These are phyloP conservation scores for Durusdinium trenchii DNA, from an alignment of 73 alveolate genomes.

Conservation along the genomic window DNA sequence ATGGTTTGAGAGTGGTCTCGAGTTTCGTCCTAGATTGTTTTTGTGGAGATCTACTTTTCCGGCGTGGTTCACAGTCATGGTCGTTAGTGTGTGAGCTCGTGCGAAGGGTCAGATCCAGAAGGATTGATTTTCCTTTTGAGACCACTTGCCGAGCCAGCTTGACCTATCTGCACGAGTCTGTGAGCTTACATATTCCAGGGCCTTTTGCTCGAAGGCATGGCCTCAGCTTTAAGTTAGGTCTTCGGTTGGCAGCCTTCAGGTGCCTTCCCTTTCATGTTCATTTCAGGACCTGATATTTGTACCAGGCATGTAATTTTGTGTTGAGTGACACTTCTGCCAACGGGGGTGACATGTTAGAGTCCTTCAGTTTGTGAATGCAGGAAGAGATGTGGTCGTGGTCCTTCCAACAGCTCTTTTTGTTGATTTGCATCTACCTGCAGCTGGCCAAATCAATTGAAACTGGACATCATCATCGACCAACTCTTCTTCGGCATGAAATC, in stretches of 20 bases:
- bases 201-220: constrained; percentile 27
- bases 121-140: background rate
- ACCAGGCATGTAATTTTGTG: background rate
- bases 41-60: background rate
- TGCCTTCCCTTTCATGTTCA: background rate
- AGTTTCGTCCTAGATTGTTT: background rate
- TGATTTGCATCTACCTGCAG: background rate
- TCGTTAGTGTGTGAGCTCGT: background rate
- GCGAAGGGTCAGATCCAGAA: background rate
- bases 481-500: constrained; percentile 34
- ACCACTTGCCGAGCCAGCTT: background rate
- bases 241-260: background rate
- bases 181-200: background rate
- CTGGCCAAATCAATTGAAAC: background rate
- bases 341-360: background rate
- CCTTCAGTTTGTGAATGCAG: background rate
- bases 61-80: background rate
- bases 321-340: background rate
- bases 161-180: background rate
- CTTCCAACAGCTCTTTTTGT: no score
- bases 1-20: background rate
- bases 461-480: background rate
- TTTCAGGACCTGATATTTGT: background rate
- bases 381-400: background rate
- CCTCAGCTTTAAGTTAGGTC: constrained; percentile 1